phyloP scores from a whole-genome alignment of 257 asterid species.

The Osmanthus fragrans region DNA sequence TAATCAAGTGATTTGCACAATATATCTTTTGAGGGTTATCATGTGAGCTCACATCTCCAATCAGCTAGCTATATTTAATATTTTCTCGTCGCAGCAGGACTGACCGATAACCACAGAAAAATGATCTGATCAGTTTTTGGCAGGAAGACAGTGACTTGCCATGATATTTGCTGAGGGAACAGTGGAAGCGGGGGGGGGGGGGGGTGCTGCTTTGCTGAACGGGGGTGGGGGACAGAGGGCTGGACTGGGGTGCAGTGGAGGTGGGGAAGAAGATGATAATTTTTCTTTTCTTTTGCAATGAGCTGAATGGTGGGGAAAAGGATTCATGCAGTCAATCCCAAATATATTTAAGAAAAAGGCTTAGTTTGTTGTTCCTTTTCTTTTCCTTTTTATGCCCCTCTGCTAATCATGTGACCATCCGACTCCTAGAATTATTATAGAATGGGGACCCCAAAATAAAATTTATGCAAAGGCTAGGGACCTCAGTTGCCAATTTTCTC shows the following conservation, averaged over 20 bases:
- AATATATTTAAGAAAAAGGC: no score
- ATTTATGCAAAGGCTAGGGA: not conserved
- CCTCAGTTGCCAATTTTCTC: not conserved
- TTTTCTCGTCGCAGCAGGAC: not conserved
- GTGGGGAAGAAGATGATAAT: not conserved
- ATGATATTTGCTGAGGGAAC: not conserved
- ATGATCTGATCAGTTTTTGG: not conserved
- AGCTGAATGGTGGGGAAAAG: not conserved
- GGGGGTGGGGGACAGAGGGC: no score
- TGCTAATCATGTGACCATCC: not conserved
- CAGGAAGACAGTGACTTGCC: not conserved
- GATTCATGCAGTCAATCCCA: no score
- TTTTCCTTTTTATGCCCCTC: not conserved
- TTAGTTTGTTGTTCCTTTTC: not conserved
- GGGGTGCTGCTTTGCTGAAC: no score
- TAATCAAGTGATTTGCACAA: no score
- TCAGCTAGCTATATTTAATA: not conserved
- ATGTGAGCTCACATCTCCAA: no score
- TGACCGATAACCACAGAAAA: not conserved
- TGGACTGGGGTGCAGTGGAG: no score
- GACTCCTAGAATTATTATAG: not conserved
- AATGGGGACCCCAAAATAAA: not conserved
- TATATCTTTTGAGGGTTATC: no score
- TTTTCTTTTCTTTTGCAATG: not conserved
- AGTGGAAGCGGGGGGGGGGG: not conserved